A percentile compares a stretch with the other conserved stretches of the same genome.
phyloP scores from a whole-genome alignment of 192 early-diverging fungal genomes.

The Dispira parvispora region DNA sequence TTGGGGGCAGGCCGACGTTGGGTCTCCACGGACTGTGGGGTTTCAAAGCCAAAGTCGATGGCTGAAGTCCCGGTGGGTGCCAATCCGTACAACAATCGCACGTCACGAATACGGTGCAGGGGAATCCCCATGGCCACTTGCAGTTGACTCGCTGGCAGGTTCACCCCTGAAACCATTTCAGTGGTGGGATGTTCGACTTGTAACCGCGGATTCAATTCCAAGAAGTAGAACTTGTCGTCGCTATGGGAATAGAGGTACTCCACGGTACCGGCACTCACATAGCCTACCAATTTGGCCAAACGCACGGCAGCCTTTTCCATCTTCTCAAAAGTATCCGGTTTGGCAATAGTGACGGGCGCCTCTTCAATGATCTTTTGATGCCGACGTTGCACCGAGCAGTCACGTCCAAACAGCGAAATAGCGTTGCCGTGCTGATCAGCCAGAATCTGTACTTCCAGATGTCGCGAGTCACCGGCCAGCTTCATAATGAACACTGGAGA shows the following conservation, averaged over 20 bases:
- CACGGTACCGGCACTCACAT: slow-evolving; percentile 89
- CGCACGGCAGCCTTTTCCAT: slow-evolving; percentile 98
- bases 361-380: slow-evolving; percentile 99
- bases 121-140: slow-evolving; percentile 99
- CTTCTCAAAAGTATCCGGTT: slow-evolving; percentile 52
- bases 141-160: slow-evolving; percentile 92
- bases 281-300: slow-evolving; percentile 84
- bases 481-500: too few species aligned
- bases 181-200: slow-evolving; percentile 99
- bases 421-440: slow-evolving; percentile 84
- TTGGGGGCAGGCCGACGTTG: slow-evolving; percentile 87
- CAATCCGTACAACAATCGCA: too few species aligned
- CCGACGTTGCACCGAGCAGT: slow-evolving; percentile 94
- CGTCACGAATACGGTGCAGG: slow-evolving; percentile 58
- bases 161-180: slow-evolving; percentile 97
- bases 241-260: slow-evolving; percentile 91
- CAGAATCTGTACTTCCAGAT: too few species aligned
- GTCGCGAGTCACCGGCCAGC: too few species aligned
- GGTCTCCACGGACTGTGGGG: slow-evolving; percentile 54
- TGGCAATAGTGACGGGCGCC: slow-evolving; percentile 80
- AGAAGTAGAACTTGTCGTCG: slow-evolving; percentile 23
- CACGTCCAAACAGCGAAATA: slow-evolving; percentile 94
- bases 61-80: too few species aligned
- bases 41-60: slow-evolving; percentile 12
- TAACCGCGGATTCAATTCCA: slow-evolving; percentile 88